A percentile compares a stretch with the other conserved stretches of the same genome.
These are phyloP conservation scores for Ambrosiella beaveri DNA, from an alignment of 2,329 filamentous ascomycete genomes.

Conservation along the genomic window DNA sequence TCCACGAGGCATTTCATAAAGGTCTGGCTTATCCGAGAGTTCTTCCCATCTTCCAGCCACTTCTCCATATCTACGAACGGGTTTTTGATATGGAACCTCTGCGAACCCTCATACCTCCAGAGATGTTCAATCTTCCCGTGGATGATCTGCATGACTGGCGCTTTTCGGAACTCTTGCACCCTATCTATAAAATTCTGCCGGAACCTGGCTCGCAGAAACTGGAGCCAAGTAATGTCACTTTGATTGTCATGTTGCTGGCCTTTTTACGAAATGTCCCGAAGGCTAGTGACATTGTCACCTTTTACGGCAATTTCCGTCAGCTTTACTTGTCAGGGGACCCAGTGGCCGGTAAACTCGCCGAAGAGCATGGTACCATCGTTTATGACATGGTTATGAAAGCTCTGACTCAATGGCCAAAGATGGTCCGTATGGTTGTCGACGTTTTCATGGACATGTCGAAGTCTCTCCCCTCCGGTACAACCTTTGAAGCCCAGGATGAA, in stretches of 20 bases:
- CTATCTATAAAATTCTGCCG: slow-evolving; percentile 3
- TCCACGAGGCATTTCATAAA: slow-evolving; percentile 23
- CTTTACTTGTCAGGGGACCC: slow-evolving; percentile 24
- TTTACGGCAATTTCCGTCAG: slow-evolving; percentile 30
- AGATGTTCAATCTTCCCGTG: slow-evolving; percentile 12
- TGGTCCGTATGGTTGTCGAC: slow-evolving; percentile 27
- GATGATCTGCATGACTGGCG: slow-evolving; percentile 7
- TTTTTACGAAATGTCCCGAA: slow-evolving; percentile 26
- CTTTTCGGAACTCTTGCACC: slow-evolving; percentile 11
- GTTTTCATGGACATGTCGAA: slow-evolving; percentile 35
- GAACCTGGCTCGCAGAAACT: slow-evolving; percentile 15
- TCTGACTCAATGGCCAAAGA: slow-evolving; percentile 26
- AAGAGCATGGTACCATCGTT: slow-evolving; percentile 26
- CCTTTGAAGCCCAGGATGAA: no score
- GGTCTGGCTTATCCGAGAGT: slow-evolving; percentile 19
- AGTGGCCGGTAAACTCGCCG: slow-evolving; percentile 22
- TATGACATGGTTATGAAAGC: slow-evolving; percentile 34
- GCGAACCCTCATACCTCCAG: slow-evolving; percentile 20
- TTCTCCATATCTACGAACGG: slow-evolving; percentile 32
- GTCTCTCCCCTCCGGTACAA: slow-evolving; percentile 7
- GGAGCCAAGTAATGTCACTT: slow-evolving; percentile 23
- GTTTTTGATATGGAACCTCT: slow-evolving; percentile 31
- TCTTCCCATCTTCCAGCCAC: slow-evolving; percentile 26
- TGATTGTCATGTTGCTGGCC: slow-evolving; percentile 30
- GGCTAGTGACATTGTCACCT: slow-evolving; percentile 25